Evolutionary conservation across 768 basidiomycete genomes (phyloP).

Genomic region (Leccinum variicolor): DNA sequence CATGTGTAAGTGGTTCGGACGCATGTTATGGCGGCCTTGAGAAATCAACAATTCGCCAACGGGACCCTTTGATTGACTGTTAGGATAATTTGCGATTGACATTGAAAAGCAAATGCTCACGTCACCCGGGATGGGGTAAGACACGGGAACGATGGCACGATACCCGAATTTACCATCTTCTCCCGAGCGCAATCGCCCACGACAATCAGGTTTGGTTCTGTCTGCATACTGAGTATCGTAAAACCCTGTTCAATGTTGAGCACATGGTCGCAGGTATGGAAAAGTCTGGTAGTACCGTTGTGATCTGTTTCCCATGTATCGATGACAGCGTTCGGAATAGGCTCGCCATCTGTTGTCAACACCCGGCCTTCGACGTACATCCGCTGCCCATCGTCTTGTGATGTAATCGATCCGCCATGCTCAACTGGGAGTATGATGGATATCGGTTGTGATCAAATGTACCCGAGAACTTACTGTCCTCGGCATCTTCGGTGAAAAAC

Average conservation of each 20-base stretch:
- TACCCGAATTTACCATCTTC: slow-evolving; percentile 66
- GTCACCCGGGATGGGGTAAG: slow-evolving; percentile 78
- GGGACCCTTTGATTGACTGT: slow-evolving; percentile 47
- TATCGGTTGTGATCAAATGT: background rate
- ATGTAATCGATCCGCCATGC: slow-evolving; percentile 66
- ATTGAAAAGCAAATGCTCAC: slow-evolving; percentile 29
- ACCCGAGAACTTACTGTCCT: slow-evolving; percentile 48
- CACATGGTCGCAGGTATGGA: slow-evolving; percentile 3
- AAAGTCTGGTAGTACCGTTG: slow-evolving; percentile 37
- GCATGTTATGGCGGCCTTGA: slow-evolving; percentile 67
- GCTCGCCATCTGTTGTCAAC: slow-evolving; percentile 53
- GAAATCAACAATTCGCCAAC: slow-evolving; percentile 58
- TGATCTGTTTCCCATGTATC: slow-evolving; percentile 86
- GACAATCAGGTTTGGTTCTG: slow-evolving; percentile 63
- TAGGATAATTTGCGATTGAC: slow-evolving; percentile 4
- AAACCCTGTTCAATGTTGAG: slow-evolving; percentile 11
- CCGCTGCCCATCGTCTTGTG: slow-evolving; percentile 84
- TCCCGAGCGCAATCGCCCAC: slow-evolving; percentile 59
- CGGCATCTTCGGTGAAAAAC: slow-evolving; percentile 77
- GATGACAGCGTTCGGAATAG: slow-evolving; percentile 61
- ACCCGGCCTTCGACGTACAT: slow-evolving; percentile 78
- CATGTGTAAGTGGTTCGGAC: slow-evolving; percentile 81
- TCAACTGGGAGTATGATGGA: slow-evolving; percentile 41
- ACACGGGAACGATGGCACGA: slow-evolving; percentile 62
- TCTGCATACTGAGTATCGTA: slow-evolving; percentile 54